A percentile compares a stretch with the other conserved stretches of the same genome.
These are phyloP conservation scores for Gliomastix tumulicola DNA, from an alignment of 2,329 filamentous ascomycete species.

Conservation along the genomic window DNA sequence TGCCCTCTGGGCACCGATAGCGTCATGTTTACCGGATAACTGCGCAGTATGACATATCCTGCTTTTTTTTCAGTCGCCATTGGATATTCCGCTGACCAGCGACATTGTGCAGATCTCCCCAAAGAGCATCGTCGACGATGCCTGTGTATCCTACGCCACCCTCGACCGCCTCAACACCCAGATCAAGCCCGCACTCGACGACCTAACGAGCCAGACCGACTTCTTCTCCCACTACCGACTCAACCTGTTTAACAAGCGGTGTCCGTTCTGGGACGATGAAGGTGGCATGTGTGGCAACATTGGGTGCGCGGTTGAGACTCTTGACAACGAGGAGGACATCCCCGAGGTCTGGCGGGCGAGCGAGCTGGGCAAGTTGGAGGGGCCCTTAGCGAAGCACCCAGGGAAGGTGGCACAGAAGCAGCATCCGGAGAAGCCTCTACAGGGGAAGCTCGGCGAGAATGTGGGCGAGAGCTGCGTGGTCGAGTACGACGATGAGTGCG, in stretches of 20 bases:
- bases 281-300: conserved; percentile 95
- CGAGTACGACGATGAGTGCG: conserved; percentile 95
- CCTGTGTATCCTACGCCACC: conserved; percentile 87
- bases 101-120: conserved; percentile 73
- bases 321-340: conserved; percentile 93
- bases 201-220: conserved; percentile 81
- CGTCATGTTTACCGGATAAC: not conserved
- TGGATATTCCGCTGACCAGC: too few species aligned
- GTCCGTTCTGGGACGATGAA: conserved; percentile 93
- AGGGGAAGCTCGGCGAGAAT: conserved; percentile 74
- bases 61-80: not conserved
- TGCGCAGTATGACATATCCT: conserved; percentile 1
- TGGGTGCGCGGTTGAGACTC: conserved; percentile 88
- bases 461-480: conserved; percentile 96
- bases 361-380: conserved; percentile 86
- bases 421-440: conserved; percentile 64
- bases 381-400: conserved; percentile 85
- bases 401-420: conserved; percentile 66
- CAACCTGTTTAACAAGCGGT: conserved; percentile 89
- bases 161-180: conserved; percentile 77
- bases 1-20: conserved; percentile 40
- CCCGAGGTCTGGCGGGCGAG: conserved; percentile 86
- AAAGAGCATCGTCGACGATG: conserved; percentile 82
- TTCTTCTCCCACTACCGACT: conserved; percentile 98
- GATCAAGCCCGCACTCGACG: conserved; percentile 69